Evolutionary conservation across 805 yeast genomes (phyloP).

Genomic region (Nakazawaea ishiwadae): DNA sequence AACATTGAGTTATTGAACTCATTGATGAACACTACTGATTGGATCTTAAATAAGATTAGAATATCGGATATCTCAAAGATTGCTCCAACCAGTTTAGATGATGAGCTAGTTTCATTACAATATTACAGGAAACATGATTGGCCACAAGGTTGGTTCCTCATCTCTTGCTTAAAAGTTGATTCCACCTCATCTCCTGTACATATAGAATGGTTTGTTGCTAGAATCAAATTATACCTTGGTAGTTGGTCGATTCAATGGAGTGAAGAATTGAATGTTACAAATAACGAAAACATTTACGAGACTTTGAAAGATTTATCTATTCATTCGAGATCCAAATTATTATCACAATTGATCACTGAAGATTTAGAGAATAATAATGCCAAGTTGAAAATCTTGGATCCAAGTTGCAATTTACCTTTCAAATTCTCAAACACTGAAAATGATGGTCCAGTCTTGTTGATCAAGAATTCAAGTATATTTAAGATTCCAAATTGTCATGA

Average conservation of each 20-base stretch:
- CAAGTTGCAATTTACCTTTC: slow-evolving; percentile 8
- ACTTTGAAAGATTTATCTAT: slow-evolving; percentile 36
- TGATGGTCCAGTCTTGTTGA: slow-evolving; percentile 26
- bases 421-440: slow-evolving; percentile 21
- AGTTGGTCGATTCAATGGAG: slow-evolving; percentile 55
- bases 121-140: slow-evolving; percentile 47
- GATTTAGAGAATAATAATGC: slow-evolving; percentile 40
- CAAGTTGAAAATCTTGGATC: slow-evolving; percentile 26
- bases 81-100: slow-evolving; percentile 6
- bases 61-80: slow-evolving; percentile 29
- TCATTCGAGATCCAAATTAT: slow-evolving; percentile 40
- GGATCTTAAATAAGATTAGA: slow-evolving; percentile 56
- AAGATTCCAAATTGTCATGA: slow-evolving; percentile 31
- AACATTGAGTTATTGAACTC: slow-evolving; percentile 47
- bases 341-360: slow-evolving; percentile 48
- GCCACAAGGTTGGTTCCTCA: slow-evolving; percentile 55
- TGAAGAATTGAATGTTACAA: slow-evolving; percentile 19
- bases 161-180: slow-evolving; percentile 26
- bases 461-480: slow-evolving; percentile 31
- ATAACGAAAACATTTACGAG: slow-evolving; percentile 19
- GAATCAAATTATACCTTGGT: slow-evolving; percentile 43
- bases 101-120: slow-evolving; percentile 20
- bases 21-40: slow-evolving; percentile 59
- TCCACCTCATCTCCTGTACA: slow-evolving; percentile 21
- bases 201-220: slow-evolving; percentile 49